These are phyloP conservation scores for Halophytophthora polymorphica DNA, from an alignment of 352 stramenopile species.

Conservation along the genomic window DNA sequence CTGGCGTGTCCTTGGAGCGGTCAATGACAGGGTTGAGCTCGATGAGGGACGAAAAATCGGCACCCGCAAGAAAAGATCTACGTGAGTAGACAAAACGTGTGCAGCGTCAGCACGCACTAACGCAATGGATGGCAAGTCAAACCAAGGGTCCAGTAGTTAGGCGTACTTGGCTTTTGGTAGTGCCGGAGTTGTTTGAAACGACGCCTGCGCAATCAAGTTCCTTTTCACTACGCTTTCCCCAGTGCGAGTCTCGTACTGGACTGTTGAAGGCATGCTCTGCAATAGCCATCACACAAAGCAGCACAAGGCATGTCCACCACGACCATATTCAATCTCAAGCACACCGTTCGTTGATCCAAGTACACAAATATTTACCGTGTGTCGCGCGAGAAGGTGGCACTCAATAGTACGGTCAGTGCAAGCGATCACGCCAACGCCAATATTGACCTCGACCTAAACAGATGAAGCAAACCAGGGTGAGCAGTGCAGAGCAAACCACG, in stretches of 20 bases:
- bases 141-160: not conserved
- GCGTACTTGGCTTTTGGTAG: slow-evolving; percentile 23
- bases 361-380: slow-evolving; percentile 27
- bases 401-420: slow-evolving; percentile 50
- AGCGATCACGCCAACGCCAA: slow-evolving; percentile 55
- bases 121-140: too few relatives aligned
- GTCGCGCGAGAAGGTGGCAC: slow-evolving; percentile 42
- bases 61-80: slow-evolving; percentile 36
- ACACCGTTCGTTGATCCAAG: too few relatives aligned
- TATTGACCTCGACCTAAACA: slow-evolving; percentile 55
- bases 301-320: not conserved
- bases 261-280: slow-evolving; percentile 3
- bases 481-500: not conserved
- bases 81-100: not conserved
- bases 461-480: not conserved
- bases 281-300: not conserved
- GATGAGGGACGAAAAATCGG: slow-evolving; percentile 34
- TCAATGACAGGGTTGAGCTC: slow-evolving; percentile 38
- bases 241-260: slow-evolving; percentile 54
- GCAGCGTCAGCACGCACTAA: too few relatives aligned
- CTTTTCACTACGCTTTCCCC: slow-evolving; percentile 57
- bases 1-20: slow-evolving; percentile 14
- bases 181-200: slow-evolving; percentile 10
- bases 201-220: slow-evolving; percentile 23
- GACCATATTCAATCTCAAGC: too few relatives aligned